These are phyloP conservation scores for Hysterangium stoloniferum DNA, from an alignment of 768 basidiomycete species.

Conservation along the genomic window DNA sequence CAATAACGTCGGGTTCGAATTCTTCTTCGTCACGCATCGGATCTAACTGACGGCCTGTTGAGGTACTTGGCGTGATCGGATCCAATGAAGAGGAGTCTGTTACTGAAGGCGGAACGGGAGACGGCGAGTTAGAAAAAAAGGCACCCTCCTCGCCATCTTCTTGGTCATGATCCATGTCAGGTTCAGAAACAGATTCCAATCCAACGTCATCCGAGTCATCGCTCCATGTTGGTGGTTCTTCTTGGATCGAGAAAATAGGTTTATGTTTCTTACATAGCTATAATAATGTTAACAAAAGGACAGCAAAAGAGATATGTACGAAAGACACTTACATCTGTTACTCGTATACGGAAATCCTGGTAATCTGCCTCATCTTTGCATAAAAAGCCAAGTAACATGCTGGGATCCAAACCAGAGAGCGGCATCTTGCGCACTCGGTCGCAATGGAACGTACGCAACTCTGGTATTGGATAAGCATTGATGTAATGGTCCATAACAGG, in stretches of 20 bases:
- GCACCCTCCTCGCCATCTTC: conserved; percentile 23
- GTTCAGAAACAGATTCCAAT: conserved; percentile 76
- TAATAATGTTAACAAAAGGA: not conserved
- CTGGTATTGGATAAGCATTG: conserved; percentile 60
- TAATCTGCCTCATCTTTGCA: conserved; percentile 80
- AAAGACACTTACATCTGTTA: conserved; percentile 55
- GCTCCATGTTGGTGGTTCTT: conserved; percentile 78
- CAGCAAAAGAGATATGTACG: conserved; percentile 8
- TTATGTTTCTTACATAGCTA: conserved; percentile 41
- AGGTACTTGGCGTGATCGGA: conserved; percentile 60
- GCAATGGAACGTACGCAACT: conserved; percentile 89
- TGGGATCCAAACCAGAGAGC: conserved; percentile 83
- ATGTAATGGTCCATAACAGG: conserved; percentile 54
- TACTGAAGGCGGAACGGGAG: conserved; percentile 8
- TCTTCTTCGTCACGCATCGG: conserved; percentile 18
- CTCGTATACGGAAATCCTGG: conserved; percentile 67
- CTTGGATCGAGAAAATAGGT: conserved; percentile 78
- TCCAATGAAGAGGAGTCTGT: conserved; percentile 28
- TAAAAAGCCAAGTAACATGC: conserved; percentile 93
- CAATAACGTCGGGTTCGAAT: conserved; percentile 21
- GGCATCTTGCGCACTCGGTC: conserved; percentile 97
- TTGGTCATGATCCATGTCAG: conserved; percentile 54
- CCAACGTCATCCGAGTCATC: conserved; percentile 70
- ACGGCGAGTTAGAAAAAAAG: conserved; percentile 11
- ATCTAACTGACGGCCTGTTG: conserved; percentile 18